Base-by-base conservation (phyloP, 2,329 filamentous ascomycete genomes). In the Lachnellula occidentalis region DNA sequence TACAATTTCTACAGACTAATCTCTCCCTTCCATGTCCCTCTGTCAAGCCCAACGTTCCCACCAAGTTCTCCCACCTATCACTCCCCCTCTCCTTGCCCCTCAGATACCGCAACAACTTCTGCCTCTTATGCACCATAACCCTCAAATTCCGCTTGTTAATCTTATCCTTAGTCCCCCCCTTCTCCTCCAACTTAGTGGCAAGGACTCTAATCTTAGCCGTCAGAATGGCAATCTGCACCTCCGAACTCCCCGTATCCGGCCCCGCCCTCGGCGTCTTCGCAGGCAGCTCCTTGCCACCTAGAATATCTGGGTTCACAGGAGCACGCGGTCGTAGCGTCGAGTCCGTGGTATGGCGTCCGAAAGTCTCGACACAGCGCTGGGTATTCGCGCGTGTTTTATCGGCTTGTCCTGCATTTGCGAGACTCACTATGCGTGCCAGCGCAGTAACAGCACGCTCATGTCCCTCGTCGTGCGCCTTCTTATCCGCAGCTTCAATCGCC, bases 161-260 rank as follows among this genome's bases (percentile, higher is more conserved):
- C 77, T 95, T 96, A 70, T 99, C 94, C 70, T 87, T 90, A 71
- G 87, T 82, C 5, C 87, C 89, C 63, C 77, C 73, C 56, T 83
- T 80, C 42, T 76, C 78, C 66, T 87, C 79, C 50, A 96, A 73
- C 61, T 86, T 85, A 62, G 87, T 79, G 15, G 88, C 86, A 48
- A 99, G 71, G 22, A 87, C 85, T 59, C 90, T 80, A 69, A 99
- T 99, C 79, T 96, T 97, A 54, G 90, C 82, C 3, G 94, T 99
- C 70, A 99, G 73, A 64, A 99, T 95, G 45, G 91, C 92, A 62
- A 95, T 90, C 76, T 99, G 94, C n/a, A 99, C 95, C 74, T 99
- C 94, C 6, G 90, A 90, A 65, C 90, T 95, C 36, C 94, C 94
- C 1, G 92, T 99, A 69, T 99, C 94, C 5, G 87, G 88, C 0